Base-by-base conservation (phyloP, 768 basidiomycete species). In the Collybia sordida region DNA sequence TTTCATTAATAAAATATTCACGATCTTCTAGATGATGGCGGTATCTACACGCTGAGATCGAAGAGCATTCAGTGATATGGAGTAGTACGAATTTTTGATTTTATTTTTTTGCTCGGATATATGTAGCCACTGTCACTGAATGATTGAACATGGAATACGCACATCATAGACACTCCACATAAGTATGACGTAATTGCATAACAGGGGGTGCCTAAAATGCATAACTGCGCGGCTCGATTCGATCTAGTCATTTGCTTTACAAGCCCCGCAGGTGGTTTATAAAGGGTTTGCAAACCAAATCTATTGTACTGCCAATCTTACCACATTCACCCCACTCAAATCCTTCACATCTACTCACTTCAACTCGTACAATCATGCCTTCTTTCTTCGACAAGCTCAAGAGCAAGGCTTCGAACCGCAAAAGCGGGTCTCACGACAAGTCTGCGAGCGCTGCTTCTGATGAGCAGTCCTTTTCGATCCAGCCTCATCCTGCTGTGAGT, bases 401-500 rank as follows among this genome's bases (percentile, higher is more conserved):
- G 21, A 46, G 28, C 54, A 48, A 38, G 55, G 49, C 46, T 39
- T 45, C 34, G 34, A 41, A 27, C 38, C 35, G 38, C 23, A 53
- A 41, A 35, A 37, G 11, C 39, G 39, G 50, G 42, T 41, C 45
- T 2, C 39, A 31, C 14, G 43, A 38, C 42, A 47, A 47, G 47
- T 47, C 53, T 34, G 49, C 38, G 51, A 51, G 43, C 47, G 56
- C 42, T 19, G 47, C 51, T 6, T 36, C 56, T 22, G 55, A 56
- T 18, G 76, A 81, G 57, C 75, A 69, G 42, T 59, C 56, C 1
- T 84, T 77, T 64, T 66, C 65, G 42, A 85, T 80, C 58, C 72
- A 77, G 49, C 85, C 85, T 18, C 82, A 85, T 60, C 85, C 83
- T 42, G 83, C 83, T 56, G 82, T 83, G 57, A 42, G 77, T 59